Base-by-base conservation (phyloP, 352 stramenopile genomes). In the Phytophthora pseudosyringae region DNA sequence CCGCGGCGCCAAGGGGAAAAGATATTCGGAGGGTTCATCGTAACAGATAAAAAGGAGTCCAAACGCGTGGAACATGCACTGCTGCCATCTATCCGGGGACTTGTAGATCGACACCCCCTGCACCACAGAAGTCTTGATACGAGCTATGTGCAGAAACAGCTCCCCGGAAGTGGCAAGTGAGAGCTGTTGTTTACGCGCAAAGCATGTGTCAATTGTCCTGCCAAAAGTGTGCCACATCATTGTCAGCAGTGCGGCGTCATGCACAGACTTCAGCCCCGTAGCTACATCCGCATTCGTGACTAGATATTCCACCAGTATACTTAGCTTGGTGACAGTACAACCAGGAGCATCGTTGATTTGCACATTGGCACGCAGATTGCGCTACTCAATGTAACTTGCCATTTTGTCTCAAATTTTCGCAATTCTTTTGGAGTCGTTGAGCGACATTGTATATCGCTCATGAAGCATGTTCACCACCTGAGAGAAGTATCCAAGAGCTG, bases 351-450 rank as follows among this genome's bases (percentile, higher is more conserved):
- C 68, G 16, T 61, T 62, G 1, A 46, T 60, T 41, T 71, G 50
- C 8, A 72, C 29, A n/a, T 62, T 65, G 0, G 39, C 21, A 7
- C 33, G 12, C 12, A 76, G 11, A 40, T 76, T 69, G 15, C 48
- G 45, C 26, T 67, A 58, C 11, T 72, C 63, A 25, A 72, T 76
- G 4, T 41, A 31, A 12, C 15, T 31, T 9, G 25, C 41, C 57
- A 75, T 71, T 53, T 72, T 75, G 8, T 71, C 61, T 5, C 44
- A 47, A 31, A 71, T 75, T 10, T 54, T 56, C n/a, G 25, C 40
- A 7, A 74, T 40, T n/a, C 49, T 36, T 31, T 67, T 57, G 4
- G 33, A 33, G 18, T 71, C 50, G 21, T 21, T 21, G 21, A 71
- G n/a, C 31, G 28, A 40, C 6, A 26, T 33, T 2, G 4, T 12